Conservation (phyloP, 495 filamentous ascomycete species). For the Coniosporium apollinis region DNA sequence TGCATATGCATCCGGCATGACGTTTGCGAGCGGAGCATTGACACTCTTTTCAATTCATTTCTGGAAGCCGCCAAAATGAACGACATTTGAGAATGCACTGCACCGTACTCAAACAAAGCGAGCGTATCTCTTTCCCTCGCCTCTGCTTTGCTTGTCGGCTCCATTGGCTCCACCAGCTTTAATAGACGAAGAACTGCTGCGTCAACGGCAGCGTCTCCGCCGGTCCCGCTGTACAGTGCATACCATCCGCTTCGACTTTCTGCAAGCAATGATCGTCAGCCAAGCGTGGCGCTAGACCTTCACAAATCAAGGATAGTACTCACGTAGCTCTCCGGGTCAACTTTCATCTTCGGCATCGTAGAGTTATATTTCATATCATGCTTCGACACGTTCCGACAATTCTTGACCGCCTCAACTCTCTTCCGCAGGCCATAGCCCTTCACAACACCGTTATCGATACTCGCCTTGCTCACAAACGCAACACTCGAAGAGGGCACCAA, state of each 20-base stretch:
- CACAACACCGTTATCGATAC: constrained; percentile 47
- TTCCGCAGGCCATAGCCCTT: constrained; percentile 59
- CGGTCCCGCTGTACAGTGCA: constrained; percentile 59
- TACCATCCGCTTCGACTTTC: constrained; percentile 74
- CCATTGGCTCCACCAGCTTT: too few species aligned
- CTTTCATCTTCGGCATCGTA: constrained; percentile 74
- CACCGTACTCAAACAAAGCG: too few species aligned
- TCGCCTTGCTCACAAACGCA: constrained; percentile 67
- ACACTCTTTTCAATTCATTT: too few species aligned
- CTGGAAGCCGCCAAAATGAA: too few species aligned
- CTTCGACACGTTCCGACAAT: constrained; percentile 70
- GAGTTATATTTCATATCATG: constrained; percentile 91
- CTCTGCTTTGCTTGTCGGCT: neutral
- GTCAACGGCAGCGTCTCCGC: constrained; percentile 56
- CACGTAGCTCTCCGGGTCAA: constrained; percentile 80
- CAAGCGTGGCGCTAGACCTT: too few species aligned
- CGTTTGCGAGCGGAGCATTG: constrained; percentile 5
- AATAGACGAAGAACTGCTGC: constrained; percentile 71
- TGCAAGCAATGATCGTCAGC: constrained; percentile 9
- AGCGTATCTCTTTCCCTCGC: neutral
- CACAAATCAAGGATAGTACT: constrained; percentile 13
- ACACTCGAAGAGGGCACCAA: constrained; percentile 56
- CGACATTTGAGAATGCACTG: too few species aligned
- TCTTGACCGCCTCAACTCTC: constrained; percentile 62
- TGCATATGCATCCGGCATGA: constrained; percentile 7